Evolutionary conservation across 1,139 yeast species (phyloP).

Genomic region (Suhomyces yuchorum): DNA sequence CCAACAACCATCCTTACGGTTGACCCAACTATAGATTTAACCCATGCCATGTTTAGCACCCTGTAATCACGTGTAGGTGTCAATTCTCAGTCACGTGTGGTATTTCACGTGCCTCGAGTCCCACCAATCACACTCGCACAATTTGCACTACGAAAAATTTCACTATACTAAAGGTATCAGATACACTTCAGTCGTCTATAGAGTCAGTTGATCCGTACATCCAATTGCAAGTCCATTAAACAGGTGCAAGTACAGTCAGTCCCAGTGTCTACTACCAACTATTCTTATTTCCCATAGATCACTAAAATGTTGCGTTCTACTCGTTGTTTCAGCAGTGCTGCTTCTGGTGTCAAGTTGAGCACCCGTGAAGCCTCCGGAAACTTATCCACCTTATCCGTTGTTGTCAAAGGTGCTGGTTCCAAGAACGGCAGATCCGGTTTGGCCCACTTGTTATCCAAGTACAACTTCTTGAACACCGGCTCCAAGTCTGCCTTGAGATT

Average conservation of each 20-base stretch:
- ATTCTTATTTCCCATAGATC: constrained; percentile 1
- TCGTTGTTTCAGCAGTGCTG: constrained; percentile 52
- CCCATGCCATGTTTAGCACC: neutral
- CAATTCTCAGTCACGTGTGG: no score
- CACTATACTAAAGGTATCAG: constrained; percentile 1
- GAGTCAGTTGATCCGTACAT: constrained; percentile 11
- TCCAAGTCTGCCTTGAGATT: constrained; percentile 88
- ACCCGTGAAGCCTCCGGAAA: constrained; percentile 59
- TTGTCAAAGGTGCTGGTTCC: constrained; percentile 81
- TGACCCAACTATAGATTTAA: constrained; percentile 40
- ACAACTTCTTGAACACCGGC: constrained; percentile 80
- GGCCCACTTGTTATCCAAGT: constrained; percentile 83
- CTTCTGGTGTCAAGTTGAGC: constrained; percentile 43
- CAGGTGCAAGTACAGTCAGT: constrained; percentile 1
- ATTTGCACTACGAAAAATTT: constrained; percentile 12
- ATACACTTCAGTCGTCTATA: constrained; percentile 7
- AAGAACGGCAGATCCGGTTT: constrained; percentile 81
- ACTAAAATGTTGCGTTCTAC: constrained; percentile 12
- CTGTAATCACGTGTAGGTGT: neutral
- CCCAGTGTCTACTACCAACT: constrained; percentile 8
- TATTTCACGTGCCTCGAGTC: no score
- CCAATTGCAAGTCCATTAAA: constrained; percentile 10
- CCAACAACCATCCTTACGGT: constrained; percentile 26
- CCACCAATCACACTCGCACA: constrained; percentile 15
- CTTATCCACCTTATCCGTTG: constrained; percentile 68